These are phyloP conservation scores for Penicillium concentricum DNA, from an alignment of 2,329 filamentous ascomycete species.

Conservation along the genomic window DNA sequence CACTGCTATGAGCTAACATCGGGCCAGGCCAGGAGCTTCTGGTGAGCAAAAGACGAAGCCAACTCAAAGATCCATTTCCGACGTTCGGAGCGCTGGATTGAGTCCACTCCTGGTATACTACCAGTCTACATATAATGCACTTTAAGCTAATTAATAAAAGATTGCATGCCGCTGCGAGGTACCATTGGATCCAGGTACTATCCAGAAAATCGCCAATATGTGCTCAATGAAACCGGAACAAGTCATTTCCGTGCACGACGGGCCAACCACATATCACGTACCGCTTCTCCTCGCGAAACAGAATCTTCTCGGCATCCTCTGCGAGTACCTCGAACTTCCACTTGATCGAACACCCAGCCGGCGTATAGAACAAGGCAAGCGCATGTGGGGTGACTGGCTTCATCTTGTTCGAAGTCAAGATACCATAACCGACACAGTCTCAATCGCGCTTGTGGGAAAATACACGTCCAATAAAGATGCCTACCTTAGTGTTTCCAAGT, in stretches of 20 bases:
- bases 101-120: constrained; percentile 58
- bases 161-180: constrained; percentile 90
- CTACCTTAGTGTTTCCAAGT: constrained; percentile 80
- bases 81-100: constrained; percentile 76
- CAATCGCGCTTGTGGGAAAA: constrained; percentile 88
- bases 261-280: constrained; percentile 89
- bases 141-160: constrained; percentile 29
- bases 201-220: constrained; percentile 83
- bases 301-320: constrained; percentile 68
- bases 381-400: constrained; percentile 79
- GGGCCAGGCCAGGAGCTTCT: background rate
- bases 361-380: constrained; percentile 61
- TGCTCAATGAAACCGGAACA: constrained; percentile 85
- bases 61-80: constrained; percentile 84
- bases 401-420: constrained; percentile 66
- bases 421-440: constrained; percentile 66
- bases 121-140: too few species aligned
- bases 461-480: constrained; percentile 83
- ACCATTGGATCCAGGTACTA: constrained; percentile 69
- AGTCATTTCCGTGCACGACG: constrained; percentile 82
- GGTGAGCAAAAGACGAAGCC: constrained; percentile 95
- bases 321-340: constrained; percentile 64
- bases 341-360: constrained; percentile 52
- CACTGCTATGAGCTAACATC: background rate
- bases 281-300: constrained; percentile 88